Evolutionary conservation across 2,329 filamentous ascomycete species (phyloP), one percentile per base, ranked within the genome.

Genomic region (Phialemonium atrogriseum): DNA sequence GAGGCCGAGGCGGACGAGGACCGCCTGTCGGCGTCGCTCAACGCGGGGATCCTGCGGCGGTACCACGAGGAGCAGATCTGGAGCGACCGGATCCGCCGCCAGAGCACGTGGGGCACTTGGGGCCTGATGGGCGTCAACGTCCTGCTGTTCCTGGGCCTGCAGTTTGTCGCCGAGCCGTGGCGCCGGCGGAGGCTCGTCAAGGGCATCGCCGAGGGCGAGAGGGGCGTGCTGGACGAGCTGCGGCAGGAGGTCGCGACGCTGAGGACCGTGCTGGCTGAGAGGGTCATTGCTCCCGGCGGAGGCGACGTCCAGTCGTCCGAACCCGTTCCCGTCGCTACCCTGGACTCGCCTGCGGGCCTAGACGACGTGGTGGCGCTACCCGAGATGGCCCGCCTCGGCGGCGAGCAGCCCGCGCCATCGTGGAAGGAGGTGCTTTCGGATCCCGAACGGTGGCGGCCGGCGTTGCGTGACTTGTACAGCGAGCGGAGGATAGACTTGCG

Each of bases 31-130:
- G 74, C 78, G 32, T 73, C 79, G 47, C 64, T 98, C 33, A 89
- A 83, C 52, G 78, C 81, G 39, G 78, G 80, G 30, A 95, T 96
- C 46, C 66, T 95, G 31, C 83, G 83, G 39, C 77, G 93, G 38
- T 98, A 98, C 58, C 91, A 98, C 56, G 91, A 98, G 61, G 91
- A 98, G 64, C 91, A 98, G 63, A 93, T 98, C 35, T 98, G 91
- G 91, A 94, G 85, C 51, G 91, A 98, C 55, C 89, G 94, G 47
- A 98, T 98, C 52, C 73, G 91, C 21, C 72, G 91, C 43, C 94
- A 94, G 68, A 91, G 84, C 54, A 98, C 91, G 0, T 98, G 91
- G 91, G 89, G 93, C 21, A 98, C 91, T 0, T 96, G 93, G 78
- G 91, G 89, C 1, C 64, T 98, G 39, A 98, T 98, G 91, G 89